phyloP scores from a whole-genome alignment of 2,329 filamentous ascomycete genomes.

The Neoscytalidium dimidiatum region DNA sequence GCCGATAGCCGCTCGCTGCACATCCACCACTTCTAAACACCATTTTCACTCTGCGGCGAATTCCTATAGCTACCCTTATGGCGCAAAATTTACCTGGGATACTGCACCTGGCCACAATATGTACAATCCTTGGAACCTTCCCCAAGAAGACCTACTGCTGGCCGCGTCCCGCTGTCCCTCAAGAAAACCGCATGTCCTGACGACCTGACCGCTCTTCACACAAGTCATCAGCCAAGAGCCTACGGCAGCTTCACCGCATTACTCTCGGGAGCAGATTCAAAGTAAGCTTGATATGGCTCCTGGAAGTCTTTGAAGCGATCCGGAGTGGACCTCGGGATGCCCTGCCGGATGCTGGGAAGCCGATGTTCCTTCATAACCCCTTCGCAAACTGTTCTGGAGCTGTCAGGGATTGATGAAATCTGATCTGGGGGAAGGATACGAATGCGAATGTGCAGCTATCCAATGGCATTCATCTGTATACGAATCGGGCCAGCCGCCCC shows the following conservation, averaged over 20 bases:
- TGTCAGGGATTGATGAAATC: background rate
- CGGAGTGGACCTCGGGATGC: background rate
- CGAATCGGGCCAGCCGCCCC: background rate
- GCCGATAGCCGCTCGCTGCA: background rate
- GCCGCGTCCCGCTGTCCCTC: no score
- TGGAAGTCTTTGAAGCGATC: background rate
- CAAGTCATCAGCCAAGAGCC: no score
- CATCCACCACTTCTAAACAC: no score
- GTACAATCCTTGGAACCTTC: no score
- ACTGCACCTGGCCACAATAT: no score
- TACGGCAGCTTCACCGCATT: background rate
- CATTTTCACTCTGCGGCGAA: no score
- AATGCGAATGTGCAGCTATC: background rate
- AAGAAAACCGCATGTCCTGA: no score
- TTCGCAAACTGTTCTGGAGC: background rate
- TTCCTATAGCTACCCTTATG: no score
- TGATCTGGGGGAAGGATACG: background rate
- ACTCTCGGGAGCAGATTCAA: background rate
- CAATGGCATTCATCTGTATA: background rate
- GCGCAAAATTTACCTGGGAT: no score
- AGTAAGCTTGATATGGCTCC: background rate
- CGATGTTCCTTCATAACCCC: background rate
- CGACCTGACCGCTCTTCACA: no score
- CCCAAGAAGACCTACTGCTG: no score
- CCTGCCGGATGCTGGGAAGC: background rate